Conservation (phyloP, 371 early-diverging fungal genomes). For the Actinomortierella wolfii region DNA sequence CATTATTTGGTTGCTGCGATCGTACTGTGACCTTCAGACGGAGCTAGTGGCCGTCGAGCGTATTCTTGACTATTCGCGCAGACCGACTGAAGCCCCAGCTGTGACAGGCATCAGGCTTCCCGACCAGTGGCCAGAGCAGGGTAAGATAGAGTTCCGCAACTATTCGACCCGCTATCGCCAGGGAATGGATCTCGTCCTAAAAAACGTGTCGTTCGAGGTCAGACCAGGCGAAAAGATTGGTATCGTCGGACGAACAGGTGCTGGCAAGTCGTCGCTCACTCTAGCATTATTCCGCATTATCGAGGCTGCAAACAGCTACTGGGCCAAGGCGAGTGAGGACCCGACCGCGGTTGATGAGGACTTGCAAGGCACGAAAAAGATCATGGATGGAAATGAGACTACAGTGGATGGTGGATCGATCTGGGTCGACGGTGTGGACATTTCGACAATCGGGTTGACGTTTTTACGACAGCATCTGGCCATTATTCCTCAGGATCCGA, state of each 20-base stretch:
- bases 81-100: conserved; percentile 79
- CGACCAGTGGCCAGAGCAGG: conserved; percentile 70
- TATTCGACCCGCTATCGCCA: conserved; percentile 68
- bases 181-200: conserved; percentile 65
- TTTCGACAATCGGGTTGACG: conserved; percentile 72
- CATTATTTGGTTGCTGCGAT: conserved; percentile 67
- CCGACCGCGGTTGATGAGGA: conserved; percentile 52
- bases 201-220: conserved; percentile 66
- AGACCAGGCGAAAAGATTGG: conserved; percentile 81
- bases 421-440: conserved; percentile 81
- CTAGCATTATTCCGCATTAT: conserved; percentile 91
- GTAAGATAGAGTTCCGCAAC: conserved; percentile 65
- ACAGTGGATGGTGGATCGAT: conserved; percentile 56
- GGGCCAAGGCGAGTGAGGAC: conserved; percentile 33
- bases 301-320: conserved; percentile 70
- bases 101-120: conserved; percentile 70
- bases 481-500: conserved; percentile 96
- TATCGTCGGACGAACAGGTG: conserved; percentile 91
- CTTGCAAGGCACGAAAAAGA: conserved; percentile 30
- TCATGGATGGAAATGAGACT: conserved; percentile 38
- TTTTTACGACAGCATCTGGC: conserved; percentile 78
- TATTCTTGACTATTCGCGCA: conserved; percentile 82
- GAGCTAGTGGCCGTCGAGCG: conserved; percentile 88
- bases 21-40: conserved; percentile 59
- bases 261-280: conserved; percentile 90